Conservation (phyloP, 192 early-diverging fungal species). For the Funneliformis mosseae region DNA sequence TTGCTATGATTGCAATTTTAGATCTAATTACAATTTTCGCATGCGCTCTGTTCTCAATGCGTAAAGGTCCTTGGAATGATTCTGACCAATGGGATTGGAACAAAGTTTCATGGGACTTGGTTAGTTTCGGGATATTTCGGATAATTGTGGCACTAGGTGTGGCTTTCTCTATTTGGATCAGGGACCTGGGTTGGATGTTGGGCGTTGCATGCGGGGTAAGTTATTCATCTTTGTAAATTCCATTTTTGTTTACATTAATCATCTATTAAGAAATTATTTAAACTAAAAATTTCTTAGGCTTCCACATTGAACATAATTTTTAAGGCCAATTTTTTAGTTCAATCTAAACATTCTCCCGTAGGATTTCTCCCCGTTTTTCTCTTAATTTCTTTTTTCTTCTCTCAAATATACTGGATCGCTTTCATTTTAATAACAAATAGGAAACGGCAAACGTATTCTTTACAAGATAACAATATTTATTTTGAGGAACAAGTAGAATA, state of each 20-base stretch:
- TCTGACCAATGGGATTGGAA: slow-evolving; percentile 3
- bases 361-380: background rate
- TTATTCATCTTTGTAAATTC: background rate
- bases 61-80: background rate
- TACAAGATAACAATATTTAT: background rate
- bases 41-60: background rate
- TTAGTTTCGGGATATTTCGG: slow-evolving; percentile 12
- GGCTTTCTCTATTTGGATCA: slow-evolving; percentile 1
- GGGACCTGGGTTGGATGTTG: slow-evolving; percentile 18
- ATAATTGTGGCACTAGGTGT: background rate
- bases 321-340: background rate
- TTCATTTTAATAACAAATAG: slow-evolving; percentile 5
- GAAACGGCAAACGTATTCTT: background rate
- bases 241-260: background rate
- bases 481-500: slow-evolving; percentile 15
- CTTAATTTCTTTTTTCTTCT: background rate
- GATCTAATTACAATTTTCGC: background rate
- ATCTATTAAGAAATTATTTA: background rate
- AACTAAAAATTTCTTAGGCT: background rate
- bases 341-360: background rate
- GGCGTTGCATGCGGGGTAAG: slow-evolving; percentile 23
- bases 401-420: background rate
- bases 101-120: slow-evolving; percentile 1
- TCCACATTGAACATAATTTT: slow-evolving; percentile 12
- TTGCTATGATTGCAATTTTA: background rate